Base-by-base conservation (phyloP, 371 early-diverging fungal genomes). In the Batkoa obscura region DNA sequence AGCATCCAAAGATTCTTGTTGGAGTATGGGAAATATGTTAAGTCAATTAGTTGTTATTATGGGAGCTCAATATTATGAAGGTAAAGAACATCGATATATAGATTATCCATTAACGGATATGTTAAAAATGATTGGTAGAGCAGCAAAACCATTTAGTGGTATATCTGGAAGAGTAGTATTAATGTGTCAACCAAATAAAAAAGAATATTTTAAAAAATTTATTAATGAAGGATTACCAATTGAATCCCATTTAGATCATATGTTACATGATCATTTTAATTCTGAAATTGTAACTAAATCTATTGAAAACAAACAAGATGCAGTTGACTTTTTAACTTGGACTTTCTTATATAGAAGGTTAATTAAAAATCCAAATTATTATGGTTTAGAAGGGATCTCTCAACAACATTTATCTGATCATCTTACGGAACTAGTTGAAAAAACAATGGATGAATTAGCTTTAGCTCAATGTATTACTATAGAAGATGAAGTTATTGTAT, bases 301-400 rank as follows among this genome's bases (percentile, higher is more conserved):
- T 0, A 90, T 97, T 52, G 86, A 85, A 66, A 91, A 83, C 72
- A 93, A 93, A 75, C 94, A 97, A 67, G 96, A 95, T 62, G 96
- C 98, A 0, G 93, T 97, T 9, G 98, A 97, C 60, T 95, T 89
- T 60, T 70, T 97, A 58, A 95, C 98, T 0, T 97, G 95, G 96
- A 89, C 96, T 8, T 86, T 90, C 73, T 61, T 94, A 59, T 95
- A 93, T 71, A 84, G 96, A 47, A 81, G 98, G 38, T 77, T 97
- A 81, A 74, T 85, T 9, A 77, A 83, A 62, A 97, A 97, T 67
- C 98, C 98, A 17, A 95, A 93, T 64, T 97, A 92, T 73, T 97
- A 97, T 66, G 83, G 80, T 23, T 64, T 97, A 54, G 82, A 84
- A 60, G 94, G 90, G 1, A 79, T 81, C 3, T 76, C 84, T 0